A percentile compares a stretch with the other conserved stretches of the same genome.
phyloP scores from a whole-genome alignment of 306 rosid genomes.

The Vicia faba region DNA sequence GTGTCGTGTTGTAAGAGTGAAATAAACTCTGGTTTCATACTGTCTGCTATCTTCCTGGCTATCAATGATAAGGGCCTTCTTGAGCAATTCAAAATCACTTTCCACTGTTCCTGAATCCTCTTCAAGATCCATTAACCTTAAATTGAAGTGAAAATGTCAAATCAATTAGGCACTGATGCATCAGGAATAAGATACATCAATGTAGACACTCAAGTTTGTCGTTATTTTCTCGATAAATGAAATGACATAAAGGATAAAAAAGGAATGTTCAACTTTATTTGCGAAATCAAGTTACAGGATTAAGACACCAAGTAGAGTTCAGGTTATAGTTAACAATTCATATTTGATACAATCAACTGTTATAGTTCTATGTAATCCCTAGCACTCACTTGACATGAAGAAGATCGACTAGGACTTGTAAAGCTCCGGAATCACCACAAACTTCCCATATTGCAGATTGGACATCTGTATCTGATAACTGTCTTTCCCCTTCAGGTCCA shows the following conservation, averaged over 20 bases:
- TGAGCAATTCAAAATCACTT: conserved; percentile 60
- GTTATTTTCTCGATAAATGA: no score
- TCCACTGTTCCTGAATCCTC: conserved; percentile 72
- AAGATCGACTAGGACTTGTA: conserved; percentile 92
- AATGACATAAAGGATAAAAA: no score
- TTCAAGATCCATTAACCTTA: conserved; percentile 75
- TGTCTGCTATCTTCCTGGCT: conserved; percentile 36
- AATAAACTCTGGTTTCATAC: conserved; percentile 11
- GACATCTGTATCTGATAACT: conserved; percentile 76
- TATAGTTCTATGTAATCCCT: conserved; percentile 19
- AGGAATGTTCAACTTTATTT: no score
- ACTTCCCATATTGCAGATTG: conserved; percentile 93
- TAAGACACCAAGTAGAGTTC: conserved; percentile 1
- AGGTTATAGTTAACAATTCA: not conserved
- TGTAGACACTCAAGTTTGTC: conserved; percentile 6
- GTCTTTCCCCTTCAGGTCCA: conserved; percentile 62
- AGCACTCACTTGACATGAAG: conserved; percentile 67
- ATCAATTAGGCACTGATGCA: conserved; percentile 13
- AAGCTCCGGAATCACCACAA: conserved; percentile 92
- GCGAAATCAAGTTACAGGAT: no score
- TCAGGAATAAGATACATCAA: conserved; percentile 20
- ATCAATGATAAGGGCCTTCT: conserved; percentile 47
- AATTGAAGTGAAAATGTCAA: conserved; percentile 31
- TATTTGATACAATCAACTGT: conserved; percentile 11
- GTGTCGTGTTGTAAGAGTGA: conserved; percentile 4